Base-by-base conservation (phyloP, 768 basidiomycete species). In the Cystobasidium tubakii region DNA sequence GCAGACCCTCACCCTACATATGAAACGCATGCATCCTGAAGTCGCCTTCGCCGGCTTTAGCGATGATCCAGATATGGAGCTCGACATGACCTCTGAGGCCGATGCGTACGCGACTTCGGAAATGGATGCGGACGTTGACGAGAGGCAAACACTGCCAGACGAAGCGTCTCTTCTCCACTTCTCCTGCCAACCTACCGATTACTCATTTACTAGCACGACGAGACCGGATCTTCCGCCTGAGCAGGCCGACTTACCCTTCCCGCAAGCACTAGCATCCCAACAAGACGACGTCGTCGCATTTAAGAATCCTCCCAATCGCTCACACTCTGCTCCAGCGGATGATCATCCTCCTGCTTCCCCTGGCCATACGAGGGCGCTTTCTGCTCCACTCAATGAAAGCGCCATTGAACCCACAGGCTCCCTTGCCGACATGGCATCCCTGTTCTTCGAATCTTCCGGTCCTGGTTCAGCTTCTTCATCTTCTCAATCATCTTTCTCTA, bases 11-110 rank as follows among this genome's bases (percentile, higher is more conserved):
- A 60, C 13, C 57, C 13, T 60, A 17, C 57, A 60, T 31, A 34
- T 60, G 25, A 60, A 60, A 21, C 57, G 57, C 29, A 29, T 34
- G 29, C 57, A 60, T 60, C 57, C 57, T 17, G 23, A 60, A 60
- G 46, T 50, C 46, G 46, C 46, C 46, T 50, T 50, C n/a, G 21
- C n/a, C n/a, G 21, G 46, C 15, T 50, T 50, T 19, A 50, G 46
- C 46, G 46, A 50, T 9, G 46, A 21, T 3, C 46, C 46, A n/a
- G 46, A 50, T 3, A n/a, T 15, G n/a, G 46, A 50, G 15, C n/a
- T 50, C 4, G 46, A 50, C 46, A 50, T 50, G 46, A 50, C 46
- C n/a, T 50, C 46, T 4, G 46, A 50, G n/a, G 15, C 46, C 7
- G 46, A 50, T 50, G 46, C 46, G 9, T 50, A 50, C 21, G 46